Conservation (phyloP, 225 moss, liverwort and hornwort genomes). For the Pleurozium schreberi region DNA sequence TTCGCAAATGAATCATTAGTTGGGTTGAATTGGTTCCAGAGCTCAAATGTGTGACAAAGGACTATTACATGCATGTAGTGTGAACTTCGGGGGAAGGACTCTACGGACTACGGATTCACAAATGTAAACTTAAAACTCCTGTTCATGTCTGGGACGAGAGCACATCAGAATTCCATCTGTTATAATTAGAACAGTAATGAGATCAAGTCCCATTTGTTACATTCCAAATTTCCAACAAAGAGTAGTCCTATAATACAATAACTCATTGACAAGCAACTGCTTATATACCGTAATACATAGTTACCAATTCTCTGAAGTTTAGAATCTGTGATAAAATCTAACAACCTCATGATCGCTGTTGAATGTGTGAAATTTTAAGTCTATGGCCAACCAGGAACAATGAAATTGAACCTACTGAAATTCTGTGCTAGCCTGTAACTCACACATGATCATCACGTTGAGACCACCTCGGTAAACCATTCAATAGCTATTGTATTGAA, state of each 20-base stretch:
- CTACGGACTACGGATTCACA: background rate
- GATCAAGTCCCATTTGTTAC: background rate
- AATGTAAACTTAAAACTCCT: background rate
- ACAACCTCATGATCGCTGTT: background rate
- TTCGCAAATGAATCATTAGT: background rate
- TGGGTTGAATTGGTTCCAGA: background rate
- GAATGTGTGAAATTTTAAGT: background rate
- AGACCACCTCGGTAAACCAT: background rate
- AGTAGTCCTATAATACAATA: background rate
- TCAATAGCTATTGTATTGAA: background rate
- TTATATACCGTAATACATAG: background rate
- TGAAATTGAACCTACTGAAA: background rate
- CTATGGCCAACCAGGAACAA: background rate
- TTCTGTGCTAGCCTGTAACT: background rate
- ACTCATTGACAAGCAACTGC: background rate
- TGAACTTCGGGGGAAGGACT: background rate
- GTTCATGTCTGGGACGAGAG: background rate
- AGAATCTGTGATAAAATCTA: background rate
- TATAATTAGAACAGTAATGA: background rate
- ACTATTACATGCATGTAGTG: background rate
- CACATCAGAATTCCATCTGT: background rate
- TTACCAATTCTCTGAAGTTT: background rate
- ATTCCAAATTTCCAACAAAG: background rate
- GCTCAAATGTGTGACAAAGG: background rate
- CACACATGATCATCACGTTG: background rate